A percentile compares a stretch with the other conserved stretches of the same genome.
Conservation (phyloP, 176 grass and related monocot genomes). For the Dactylis glomerata region DNA sequence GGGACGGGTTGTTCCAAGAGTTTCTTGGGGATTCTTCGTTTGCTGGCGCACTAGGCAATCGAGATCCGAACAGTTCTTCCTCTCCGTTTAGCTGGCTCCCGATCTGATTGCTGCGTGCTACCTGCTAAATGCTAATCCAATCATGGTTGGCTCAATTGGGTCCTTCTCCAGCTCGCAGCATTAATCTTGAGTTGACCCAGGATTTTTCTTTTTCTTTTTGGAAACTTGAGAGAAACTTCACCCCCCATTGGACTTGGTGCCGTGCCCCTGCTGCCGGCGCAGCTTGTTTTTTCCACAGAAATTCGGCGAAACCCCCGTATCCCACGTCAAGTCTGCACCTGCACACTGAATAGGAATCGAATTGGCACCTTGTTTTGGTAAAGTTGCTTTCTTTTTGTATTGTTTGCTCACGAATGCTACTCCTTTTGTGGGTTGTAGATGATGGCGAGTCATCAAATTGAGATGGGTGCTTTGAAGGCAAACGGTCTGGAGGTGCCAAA, state of each 20-base stretch:
- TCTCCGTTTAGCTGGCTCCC: neutral
- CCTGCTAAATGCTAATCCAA: no score
- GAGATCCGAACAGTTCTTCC: neutral
- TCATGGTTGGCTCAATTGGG: neutral
- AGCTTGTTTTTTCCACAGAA: neutral
- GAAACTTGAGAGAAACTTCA: neutral
- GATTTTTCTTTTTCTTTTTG: no score
- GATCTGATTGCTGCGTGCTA: neutral
- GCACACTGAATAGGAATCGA: neutral
- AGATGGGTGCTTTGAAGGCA: constrained; percentile 50
- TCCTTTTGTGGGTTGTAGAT: neutral
- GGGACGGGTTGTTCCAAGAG: neutral
- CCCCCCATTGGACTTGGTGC: neutral
- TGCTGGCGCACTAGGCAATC: neutral
- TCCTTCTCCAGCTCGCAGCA: neutral
- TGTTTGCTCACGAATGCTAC: neutral
- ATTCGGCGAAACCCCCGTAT: neutral
- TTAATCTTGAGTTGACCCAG: neutral
- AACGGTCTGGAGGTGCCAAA: constrained; percentile 34
- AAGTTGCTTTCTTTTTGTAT: neutral
- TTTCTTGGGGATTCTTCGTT: neutral
- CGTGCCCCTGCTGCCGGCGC: neutral
- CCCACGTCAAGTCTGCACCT: neutral
- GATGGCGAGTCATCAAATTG: constrained; percentile 52
- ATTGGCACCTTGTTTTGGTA: neutral